phyloP scores from a whole-genome alignment of 441 rosid species.

The Eruca vesicaria region DNA sequence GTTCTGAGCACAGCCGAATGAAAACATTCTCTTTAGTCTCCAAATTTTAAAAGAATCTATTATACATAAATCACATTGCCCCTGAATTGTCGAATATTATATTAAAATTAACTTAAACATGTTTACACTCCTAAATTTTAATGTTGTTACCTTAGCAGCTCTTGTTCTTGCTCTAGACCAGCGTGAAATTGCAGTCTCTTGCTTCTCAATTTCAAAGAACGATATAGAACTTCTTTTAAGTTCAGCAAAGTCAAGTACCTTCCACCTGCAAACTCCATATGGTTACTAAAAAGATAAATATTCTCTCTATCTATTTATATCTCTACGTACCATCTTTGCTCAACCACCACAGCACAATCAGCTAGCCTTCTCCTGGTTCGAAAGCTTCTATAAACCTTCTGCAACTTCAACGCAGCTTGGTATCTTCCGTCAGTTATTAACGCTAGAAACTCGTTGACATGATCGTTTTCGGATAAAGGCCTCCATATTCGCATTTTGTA shows the following conservation, averaged over 20 bases:
- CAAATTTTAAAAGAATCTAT: not conserved
- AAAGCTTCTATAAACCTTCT: slow-evolving; percentile 72
- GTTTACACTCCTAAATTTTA: not conserved
- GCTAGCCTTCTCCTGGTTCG: slow-evolving; percentile 71
- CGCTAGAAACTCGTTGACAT: slow-evolving; percentile 8
- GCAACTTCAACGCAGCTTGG: slow-evolving; percentile 63
- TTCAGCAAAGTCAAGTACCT: slow-evolving; percentile 70
- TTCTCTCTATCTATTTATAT: not conserved
- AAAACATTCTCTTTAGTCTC: not conserved
- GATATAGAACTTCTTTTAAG: slow-evolving; percentile 74
- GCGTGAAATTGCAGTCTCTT: slow-evolving; percentile 66
- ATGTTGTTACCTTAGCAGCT: slow-evolving; percentile 59
- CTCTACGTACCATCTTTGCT: slow-evolving; percentile 75
- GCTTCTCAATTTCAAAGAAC: slow-evolving; percentile 61
- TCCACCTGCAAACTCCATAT: slow-evolving; percentile 56
- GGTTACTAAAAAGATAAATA: not conserved
- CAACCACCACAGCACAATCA: slow-evolving; percentile 71
- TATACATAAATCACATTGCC: not conserved
- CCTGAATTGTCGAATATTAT: not conserved
- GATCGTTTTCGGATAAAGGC: not conserved
- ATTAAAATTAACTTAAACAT: not conserved
- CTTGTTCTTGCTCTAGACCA: slow-evolving; percentile 76
- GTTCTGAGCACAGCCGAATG: not conserved
- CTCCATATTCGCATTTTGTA: slow-evolving; percentile 14
- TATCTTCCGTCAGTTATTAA: slow-evolving; percentile 20